Evolutionary conservation across 2,329 filamentous ascomycete genomes (phyloP), one percentile per base, ranked within the genome.

Genomic region (Exserohilum rostratum): DNA sequence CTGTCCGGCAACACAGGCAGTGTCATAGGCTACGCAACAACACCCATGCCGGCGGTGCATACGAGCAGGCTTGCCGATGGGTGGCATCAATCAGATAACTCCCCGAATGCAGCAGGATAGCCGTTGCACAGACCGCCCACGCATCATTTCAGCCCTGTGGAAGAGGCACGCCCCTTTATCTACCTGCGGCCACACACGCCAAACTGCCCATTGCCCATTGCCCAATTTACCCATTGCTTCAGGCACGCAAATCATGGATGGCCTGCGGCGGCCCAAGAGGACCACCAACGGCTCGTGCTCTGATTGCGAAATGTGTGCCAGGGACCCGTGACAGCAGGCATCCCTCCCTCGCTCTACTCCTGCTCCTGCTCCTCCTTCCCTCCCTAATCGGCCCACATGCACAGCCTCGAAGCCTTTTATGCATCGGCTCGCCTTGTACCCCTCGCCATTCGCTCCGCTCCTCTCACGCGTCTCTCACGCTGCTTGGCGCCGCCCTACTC

Each of bases 361-460:
- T 25, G 22, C 22, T 4, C 22, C 22, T 25, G 22, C 22, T 25
- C 22, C 4, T 7, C 7, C 22, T 7, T 25, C 22, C 7, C 22
- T 52, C 42, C 65, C 54, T 53, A 34, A 47, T 50, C 51, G 44
- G 44, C 46, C 29, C 50, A 50, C 50, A 44, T 61, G 57, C 70
- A 71, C 68, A 70, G 70, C 69, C 70, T 69, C 70, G 61, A 59
- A 65, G 69, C 69, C 68, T 55, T 42, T 63, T 62, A 68, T 65
- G 66, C 66, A 66, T 38, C 57, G 20, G 38, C 39, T 61, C 57
- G 57, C 55, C 55, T 49, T 44, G 47, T 35, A 46, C 43, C 46
- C 47, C 55, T 45, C 38, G 44, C 53, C 44, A 60, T 64, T 62
- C 53, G 60, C 59, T 66, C 61, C 64, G 62, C 61, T 58, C 38